A percentile compares a stretch with the other conserved stretches of the same genome.
Conservation (phyloP, 2,329 filamentous ascomycete genomes). For the Kalmusia sp. region DNA sequence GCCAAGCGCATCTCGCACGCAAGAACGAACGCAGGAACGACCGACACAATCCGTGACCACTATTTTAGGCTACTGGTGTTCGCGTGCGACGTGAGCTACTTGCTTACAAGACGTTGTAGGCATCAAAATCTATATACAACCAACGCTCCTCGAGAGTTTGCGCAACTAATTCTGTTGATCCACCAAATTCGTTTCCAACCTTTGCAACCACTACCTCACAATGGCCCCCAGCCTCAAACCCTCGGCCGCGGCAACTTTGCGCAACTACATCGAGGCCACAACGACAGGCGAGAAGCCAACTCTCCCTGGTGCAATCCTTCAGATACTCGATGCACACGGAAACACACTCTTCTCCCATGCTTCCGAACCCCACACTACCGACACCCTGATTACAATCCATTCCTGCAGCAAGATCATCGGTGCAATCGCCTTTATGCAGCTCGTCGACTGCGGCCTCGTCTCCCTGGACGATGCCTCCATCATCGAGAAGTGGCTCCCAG, state of each 20-base stretch:
- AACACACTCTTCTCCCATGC: constrained; percentile 27
- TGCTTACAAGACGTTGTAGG: too few species aligned
- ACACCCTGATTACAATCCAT: constrained; percentile 23
- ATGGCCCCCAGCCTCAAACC: constrained; percentile 17
- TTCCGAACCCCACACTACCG: constrained; percentile 13
- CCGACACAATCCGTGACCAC: too few species aligned
- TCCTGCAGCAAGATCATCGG: constrained; percentile 35
- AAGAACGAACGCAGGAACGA: too few species aligned
- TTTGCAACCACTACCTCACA: too few species aligned
- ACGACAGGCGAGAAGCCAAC: constrained; percentile 7
- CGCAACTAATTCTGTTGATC: too few species aligned
- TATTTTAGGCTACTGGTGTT: too few species aligned
- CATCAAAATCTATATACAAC: too few species aligned
- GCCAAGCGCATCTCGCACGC: too few species aligned
- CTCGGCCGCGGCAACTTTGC: constrained; percentile 5
- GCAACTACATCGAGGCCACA: constrained; percentile 17
- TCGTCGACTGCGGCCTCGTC: constrained; percentile 24
- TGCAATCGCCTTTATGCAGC: constrained; percentile 32
- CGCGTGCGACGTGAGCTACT: too few species aligned
- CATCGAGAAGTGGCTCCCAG: constrained; percentile 24
- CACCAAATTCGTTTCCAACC: background rate
- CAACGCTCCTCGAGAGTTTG: too few species aligned
- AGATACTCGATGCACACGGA: constrained; percentile 23
- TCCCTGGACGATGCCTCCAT: constrained; percentile 24
- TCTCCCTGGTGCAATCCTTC: constrained; percentile 27